Base-by-base conservation (phyloP, 2,329 filamentous ascomycete genomes). In the Neonectria sp. region DNA sequence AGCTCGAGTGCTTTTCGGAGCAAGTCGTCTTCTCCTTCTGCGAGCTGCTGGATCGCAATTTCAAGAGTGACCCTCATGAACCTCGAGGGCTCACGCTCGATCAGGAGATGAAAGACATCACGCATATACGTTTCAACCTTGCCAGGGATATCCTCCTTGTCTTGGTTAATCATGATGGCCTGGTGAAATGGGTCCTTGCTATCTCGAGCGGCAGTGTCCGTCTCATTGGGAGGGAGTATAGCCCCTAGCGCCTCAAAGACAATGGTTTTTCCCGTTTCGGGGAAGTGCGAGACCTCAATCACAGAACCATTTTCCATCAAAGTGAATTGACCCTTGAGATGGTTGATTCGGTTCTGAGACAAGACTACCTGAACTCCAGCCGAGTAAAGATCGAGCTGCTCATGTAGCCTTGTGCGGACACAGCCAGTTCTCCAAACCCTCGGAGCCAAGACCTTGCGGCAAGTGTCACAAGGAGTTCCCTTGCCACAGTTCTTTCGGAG, bases 401-500 rank as follows among this genome's bases (percentile, higher is more conserved):
- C 88, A 8, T 88, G 87, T 24, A 92, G 82, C 60, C 88, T 87
- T 8, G 89, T 90, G 53, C 90, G 85, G 27, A 91, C 86, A 73
- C 90, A 92, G 11, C 88, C 88, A 3, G 86, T 87, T 67, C 86
- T 87, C 90, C 90, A 92, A n/a, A 92, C 85, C 9, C 90, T 85
- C 1, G 90, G 89, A 4, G 87, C 86, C 45, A 91, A 80, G 1
- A 92, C 89, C 73, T 89, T 91, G 67, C 86, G 85, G 69, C 90
- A 92, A 2, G 89, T 89, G 60, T 88, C 86, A 71, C 90, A 92
- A 0, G 90, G 89, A 7, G 85, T 87, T 35, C 88, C 90, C 65
- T 85, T 86, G n/a, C 89, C 90, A 73, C 90, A 92, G 2, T 88
- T 90, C 79, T 92, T 92, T 64, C 90, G 86, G 40, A 92, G 79